Base-by-base conservation (phyloP, 2,329 filamentous ascomycete genomes). In the Balansia obtecta region DNA sequence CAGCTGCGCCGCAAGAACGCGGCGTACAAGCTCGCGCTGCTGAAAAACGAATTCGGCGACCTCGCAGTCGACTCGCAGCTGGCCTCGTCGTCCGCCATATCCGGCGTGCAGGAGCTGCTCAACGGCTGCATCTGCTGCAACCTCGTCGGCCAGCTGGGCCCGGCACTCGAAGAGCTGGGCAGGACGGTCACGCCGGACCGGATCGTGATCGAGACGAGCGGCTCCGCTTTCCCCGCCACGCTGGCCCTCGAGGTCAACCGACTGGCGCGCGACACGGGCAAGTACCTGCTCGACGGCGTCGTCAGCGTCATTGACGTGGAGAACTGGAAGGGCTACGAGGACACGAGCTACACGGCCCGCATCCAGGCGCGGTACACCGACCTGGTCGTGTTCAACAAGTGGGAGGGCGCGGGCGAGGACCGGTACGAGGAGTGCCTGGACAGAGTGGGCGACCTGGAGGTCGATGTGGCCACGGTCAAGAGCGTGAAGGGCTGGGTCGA, bases 41-140 rank as follows among this genome's bases (percentile, higher is more conserved):
- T 98, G 50, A 98, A 98, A 67, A 98, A 98, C 69, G 93, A 98
- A 71, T 97, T 96, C 67, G 93, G 93, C 63, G 90, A 97, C 65
- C 71, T 98, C 41, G 90, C 89, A 37, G 77, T 98, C 64, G 93
- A 98, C 73, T 93, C 87, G 1, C 87, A 95, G 65, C 83, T 98
- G 32, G 91, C 93, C 15, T 76, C 85, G 0, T 85, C 85, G 13
- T 80, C 80, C 46, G 83, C 90, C 55, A 89, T 98, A 58, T 85
- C 88, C 1, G 91, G 89, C 50, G 90, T 95, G 4, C 86, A 86
- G 60, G 93, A 98, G 68, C 77, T 98, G 1, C 83, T 98, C 49
- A 95, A 95, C 65, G 93, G 91, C 57, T 97, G 93, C 71, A 97
- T 98, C 68, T 98, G 93, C 78, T 98, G 93, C 73, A 97, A 97